These are phyloP conservation scores for Coemansia sp. DNA, from an alignment of 192 early-diverging fungal species.

Conservation along the genomic window DNA sequence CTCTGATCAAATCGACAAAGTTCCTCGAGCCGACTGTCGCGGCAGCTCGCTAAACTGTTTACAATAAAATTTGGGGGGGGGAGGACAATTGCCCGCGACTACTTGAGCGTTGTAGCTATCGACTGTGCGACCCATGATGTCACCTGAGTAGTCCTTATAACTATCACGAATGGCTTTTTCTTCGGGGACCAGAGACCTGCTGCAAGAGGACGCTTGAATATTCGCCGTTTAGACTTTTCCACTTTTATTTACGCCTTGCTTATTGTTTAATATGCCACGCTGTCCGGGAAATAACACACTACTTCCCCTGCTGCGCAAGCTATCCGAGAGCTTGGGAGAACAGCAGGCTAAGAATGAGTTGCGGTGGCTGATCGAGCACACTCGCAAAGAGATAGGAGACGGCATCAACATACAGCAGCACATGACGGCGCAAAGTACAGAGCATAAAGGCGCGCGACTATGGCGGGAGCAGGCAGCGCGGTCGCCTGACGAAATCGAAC, in stretches of 20 bases:
- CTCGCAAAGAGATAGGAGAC: slow-evolving; percentile 21
- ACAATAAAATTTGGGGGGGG: neutral
- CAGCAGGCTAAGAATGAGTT: slow-evolving; percentile 48
- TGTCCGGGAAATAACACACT: slow-evolving; percentile 44
- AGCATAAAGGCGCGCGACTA: slow-evolving; percentile 20
- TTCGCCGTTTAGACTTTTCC: neutral
- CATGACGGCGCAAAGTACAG: neutral
- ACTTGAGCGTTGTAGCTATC: neutral
- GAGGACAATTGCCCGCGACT: neutral
- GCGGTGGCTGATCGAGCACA: slow-evolving; percentile 44
- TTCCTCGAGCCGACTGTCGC: neutral
- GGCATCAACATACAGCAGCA: slow-evolving; percentile 4
- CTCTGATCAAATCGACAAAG: neutral
- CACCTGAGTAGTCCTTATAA: neutral
- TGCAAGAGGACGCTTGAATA: too few relatives aligned
- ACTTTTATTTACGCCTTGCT: neutral
- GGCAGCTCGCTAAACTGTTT: neutral
- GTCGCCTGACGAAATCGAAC: slow-evolving; percentile 26
- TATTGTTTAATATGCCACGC: slow-evolving; percentile 29
- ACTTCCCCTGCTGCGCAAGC: slow-evolving; percentile 31
- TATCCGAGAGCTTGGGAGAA: slow-evolving; percentile 33
- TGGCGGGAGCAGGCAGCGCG: slow-evolving; percentile 48
- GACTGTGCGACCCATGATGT: neutral
- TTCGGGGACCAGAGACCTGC: neutral
- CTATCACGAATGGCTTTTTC: neutral